Conservation (phyloP, 2,329 filamentous ascomycete species). For the Fusarium bulbicola region DNA sequence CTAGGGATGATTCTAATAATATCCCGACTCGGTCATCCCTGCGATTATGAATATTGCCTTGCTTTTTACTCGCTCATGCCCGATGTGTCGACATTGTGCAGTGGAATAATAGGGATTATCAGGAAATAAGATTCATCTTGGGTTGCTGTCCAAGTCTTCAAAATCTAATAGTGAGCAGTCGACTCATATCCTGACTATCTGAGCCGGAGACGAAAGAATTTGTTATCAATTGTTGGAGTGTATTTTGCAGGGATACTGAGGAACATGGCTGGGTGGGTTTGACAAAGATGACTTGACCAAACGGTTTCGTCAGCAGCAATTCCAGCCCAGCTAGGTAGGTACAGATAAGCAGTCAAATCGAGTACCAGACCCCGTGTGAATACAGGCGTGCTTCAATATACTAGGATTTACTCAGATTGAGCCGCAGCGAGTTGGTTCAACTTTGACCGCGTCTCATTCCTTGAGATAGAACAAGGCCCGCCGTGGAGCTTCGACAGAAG, state of each 20-base stretch:
- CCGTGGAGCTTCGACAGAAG: background rate
- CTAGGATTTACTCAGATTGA: background rate
- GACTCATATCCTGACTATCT: constrained; percentile 10
- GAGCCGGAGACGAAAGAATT: background rate
- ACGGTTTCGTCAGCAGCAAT: background rate
- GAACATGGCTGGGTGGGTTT: background rate
- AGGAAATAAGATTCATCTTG: constrained; percentile 18
- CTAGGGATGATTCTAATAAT: background rate
- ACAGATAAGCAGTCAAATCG: background rate
- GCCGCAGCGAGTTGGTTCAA: background rate
- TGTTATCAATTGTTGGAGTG: background rate
- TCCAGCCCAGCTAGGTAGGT: background rate
- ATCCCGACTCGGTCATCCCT: background rate
- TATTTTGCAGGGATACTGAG: constrained; percentile 9
- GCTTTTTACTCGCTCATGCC: constrained; percentile 16
- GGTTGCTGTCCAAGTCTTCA: constrained; percentile 5
- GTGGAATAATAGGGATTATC: constrained; percentile 21
- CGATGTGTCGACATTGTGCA: constrained; percentile 42
- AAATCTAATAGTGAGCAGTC: constrained; percentile 27
- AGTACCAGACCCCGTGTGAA: background rate
- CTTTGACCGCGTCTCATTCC: background rate
- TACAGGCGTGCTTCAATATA: background rate
- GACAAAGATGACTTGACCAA: background rate
- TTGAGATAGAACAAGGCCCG: background rate
- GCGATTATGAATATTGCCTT: constrained; percentile 12